Conservation (phyloP, 148 eudicot genomes). For the Amaranthus cruentus region DNA sequence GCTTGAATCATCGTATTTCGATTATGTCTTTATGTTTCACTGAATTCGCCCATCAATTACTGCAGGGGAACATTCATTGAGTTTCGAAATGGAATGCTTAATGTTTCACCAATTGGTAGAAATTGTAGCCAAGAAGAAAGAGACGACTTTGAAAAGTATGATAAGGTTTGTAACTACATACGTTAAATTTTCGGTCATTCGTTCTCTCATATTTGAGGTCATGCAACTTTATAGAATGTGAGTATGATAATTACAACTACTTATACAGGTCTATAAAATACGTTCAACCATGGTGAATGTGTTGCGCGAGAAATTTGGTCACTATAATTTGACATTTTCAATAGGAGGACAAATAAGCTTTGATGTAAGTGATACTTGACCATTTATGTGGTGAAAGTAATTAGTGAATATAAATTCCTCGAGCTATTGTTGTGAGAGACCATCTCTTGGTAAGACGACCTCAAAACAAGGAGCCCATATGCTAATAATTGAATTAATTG, state of each 20-base stretch:
- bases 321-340: constrained; percentile 77
- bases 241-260: background rate
- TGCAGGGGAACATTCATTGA: constrained; percentile 94
- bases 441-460: no score
- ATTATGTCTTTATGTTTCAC: background rate
- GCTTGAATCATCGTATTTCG: background rate
- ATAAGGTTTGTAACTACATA: constrained; percentile 51
- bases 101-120: constrained; percentile 95
- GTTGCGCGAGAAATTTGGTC: constrained; percentile 84
- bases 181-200: background rate
- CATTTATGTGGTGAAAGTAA: background rate
- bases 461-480: no score
- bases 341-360: constrained; percentile 97
- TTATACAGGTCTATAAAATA: constrained; percentile 63
- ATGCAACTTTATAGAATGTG: background rate
- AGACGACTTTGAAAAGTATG: constrained; percentile 90
- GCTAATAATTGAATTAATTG: no score
- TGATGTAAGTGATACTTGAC: constrained; percentile 54
- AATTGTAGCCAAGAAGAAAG: constrained; percentile 98
- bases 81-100: constrained; percentile 92
- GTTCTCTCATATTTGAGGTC: background rate
- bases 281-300: constrained; percentile 79
- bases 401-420: background rate
- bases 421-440: no score
- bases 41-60: background rate